Evolutionary conservation across 495 filamentous ascomycete genomes (phyloP).

Genomic region (Symbiotaphrina buchneri): DNA sequence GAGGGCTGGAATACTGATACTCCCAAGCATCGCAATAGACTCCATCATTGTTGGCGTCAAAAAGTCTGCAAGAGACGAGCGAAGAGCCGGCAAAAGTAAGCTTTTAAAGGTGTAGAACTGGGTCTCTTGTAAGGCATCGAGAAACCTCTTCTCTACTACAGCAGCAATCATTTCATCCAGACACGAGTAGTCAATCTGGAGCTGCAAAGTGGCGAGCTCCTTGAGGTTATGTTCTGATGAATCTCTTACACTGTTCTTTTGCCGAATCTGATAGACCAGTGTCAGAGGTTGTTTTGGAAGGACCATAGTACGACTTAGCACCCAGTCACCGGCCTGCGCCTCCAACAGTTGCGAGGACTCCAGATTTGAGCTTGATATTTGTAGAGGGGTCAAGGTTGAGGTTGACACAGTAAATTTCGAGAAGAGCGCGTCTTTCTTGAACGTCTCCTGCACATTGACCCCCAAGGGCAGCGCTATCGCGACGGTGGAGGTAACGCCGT

Average conservation of each 20-base stretch:
- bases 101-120: slow-evolving; percentile 20
- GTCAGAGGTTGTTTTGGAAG: slow-evolving; percentile 66
- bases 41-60: slow-evolving; percentile 38
- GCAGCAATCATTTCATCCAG: slow-evolving; percentile 38
- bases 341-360: slow-evolving; percentile 44
- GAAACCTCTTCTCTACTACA: slow-evolving; percentile 19
- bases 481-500: slow-evolving; percentile 36
- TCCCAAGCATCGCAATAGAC: slow-evolving; percentile 25
- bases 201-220: slow-evolving; percentile 31
- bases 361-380: slow-evolving; percentile 47
- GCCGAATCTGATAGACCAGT: slow-evolving; percentile 31
- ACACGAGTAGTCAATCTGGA: slow-evolving; percentile 58
- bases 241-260: too few relatives aligned
- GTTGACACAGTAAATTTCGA: slow-evolving; percentile 79
- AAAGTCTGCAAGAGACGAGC: slow-evolving; percentile 22
- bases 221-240: too few relatives aligned
- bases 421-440: slow-evolving; percentile 63
- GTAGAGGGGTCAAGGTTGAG: slow-evolving; percentile 46
- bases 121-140: slow-evolving; percentile 18
- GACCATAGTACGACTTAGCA: slow-evolving; percentile 33
- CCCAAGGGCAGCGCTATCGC: slow-evolving; percentile 58
- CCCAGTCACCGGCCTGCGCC: slow-evolving; percentile 32
- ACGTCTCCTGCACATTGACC: slow-evolving; percentile 92
- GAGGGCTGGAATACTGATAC: slow-evolving; percentile 11
- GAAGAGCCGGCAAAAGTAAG: slow-evolving; percentile 24